Evolutionary conservation across 345 rosid genomes (phyloP).

Genomic region (Rhodamnia rubescens): DNA sequence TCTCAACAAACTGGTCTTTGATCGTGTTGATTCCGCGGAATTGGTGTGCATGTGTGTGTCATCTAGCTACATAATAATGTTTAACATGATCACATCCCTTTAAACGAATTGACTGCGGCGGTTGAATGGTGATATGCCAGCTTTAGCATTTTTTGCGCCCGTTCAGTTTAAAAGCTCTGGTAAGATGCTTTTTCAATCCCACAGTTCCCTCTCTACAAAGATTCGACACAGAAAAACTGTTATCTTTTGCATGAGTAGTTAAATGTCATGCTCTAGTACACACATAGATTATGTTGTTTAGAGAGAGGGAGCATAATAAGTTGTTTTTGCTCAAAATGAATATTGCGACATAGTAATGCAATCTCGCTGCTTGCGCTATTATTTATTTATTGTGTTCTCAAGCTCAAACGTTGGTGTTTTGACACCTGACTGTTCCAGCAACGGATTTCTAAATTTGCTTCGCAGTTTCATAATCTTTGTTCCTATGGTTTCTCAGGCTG

Average conservation of each 20-base stretch:
- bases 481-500: slow-evolving; percentile 45
- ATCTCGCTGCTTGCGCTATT: not conserved
- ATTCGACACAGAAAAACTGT: not conserved
- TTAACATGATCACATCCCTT: not conserved
- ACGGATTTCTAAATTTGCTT: not conserved
- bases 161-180: not conserved
- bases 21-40: not conserved
- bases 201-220: not conserved
- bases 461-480: not conserved
- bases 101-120: not conserved
- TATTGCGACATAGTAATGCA: not conserved
- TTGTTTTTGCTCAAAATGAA: not conserved
- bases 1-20: not conserved
- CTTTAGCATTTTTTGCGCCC: not conserved
- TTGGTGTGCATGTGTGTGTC: not conserved
- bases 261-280: not conserved
- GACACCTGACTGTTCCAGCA: not conserved
- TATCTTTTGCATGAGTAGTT: not conserved
- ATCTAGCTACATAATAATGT: not conserved
- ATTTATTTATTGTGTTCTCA: not conserved
- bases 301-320: not conserved
- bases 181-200: not conserved
- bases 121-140: not conserved
- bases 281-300: not conserved
- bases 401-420: not conserved